phyloP scores from a whole-genome alignment of 805 yeast species.

The Sugiyamaella smithiae region DNA sequence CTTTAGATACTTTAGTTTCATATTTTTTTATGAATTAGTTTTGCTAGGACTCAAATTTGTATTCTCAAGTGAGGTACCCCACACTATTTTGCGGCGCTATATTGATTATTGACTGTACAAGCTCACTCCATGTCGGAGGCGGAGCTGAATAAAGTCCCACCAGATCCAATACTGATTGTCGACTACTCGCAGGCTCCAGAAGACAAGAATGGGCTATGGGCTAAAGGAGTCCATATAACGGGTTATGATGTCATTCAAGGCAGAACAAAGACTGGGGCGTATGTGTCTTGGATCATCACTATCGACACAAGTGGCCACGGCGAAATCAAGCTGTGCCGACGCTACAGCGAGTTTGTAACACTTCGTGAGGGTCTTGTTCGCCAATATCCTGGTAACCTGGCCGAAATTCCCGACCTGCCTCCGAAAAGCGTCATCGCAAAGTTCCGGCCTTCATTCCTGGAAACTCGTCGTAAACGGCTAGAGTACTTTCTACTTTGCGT shows the following conservation, averaged over 20 bases:
- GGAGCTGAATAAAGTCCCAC: no score
- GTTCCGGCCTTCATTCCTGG: conserved; percentile 37
- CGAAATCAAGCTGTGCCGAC: conserved; percentile 46
- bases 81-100: no score
- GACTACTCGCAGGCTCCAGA: conserved; percentile 12
- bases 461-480: conserved; percentile 40
- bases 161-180: conserved; percentile 23
- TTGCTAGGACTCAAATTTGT: no score
- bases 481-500: conserved; percentile 46
- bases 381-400: conserved; percentile 37
- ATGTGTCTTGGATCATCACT: conserved; percentile 42
- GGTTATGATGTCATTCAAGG: conserved; percentile 42
- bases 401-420: conserved; percentile 47
- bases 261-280: conserved; percentile 35
- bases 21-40: no score
- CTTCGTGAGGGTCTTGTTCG: conserved; percentile 42
- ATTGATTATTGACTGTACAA: no score
- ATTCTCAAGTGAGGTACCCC: no score
- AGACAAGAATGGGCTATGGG: conserved; percentile 35
- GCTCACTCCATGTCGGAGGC: no score
- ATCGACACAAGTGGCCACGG: conserved; percentile 38
- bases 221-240: conserved; percentile 38
- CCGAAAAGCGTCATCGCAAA: conserved; percentile 40
- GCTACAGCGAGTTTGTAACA: conserved; percentile 63
- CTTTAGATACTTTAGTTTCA: no score